Evolutionary conservation across 176 grass and related monocot species (phyloP).

Genomic region (bread wheat (Triticum aestivum)): IWGSC_CS_RefSeq_v2.1 NC_057804.1:15061371-15061870

Average conservation of each 20-base stretch:
- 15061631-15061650: conserved; percentile 19
- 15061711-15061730: background rate
- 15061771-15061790: no score
- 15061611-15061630: conserved; percentile 43
- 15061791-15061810: no score
- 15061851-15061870: no score
- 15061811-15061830: no score
- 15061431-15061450: conserved; percentile 41
- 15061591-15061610: conserved; percentile 39
- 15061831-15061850: no score
- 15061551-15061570: conserved; percentile 50
- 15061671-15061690: conserved; percentile 12
- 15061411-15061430: conserved; percentile 11
- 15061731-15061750: background rate
- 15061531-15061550: conserved; percentile 41
- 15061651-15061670: conserved; percentile 17
- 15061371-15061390: conserved; percentile 4
- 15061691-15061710: background rate
- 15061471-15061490: conserved; percentile 44
- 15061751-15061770: no score
- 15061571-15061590: conserved; percentile 31
- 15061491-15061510: conserved; percentile 33
- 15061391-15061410: background rate
- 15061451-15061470: conserved; percentile 23
- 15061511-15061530: conserved; percentile 42